Evolutionary conservation across 306 rosid genomes (phyloP).

Genomic region (Delonix regia): DNA sequence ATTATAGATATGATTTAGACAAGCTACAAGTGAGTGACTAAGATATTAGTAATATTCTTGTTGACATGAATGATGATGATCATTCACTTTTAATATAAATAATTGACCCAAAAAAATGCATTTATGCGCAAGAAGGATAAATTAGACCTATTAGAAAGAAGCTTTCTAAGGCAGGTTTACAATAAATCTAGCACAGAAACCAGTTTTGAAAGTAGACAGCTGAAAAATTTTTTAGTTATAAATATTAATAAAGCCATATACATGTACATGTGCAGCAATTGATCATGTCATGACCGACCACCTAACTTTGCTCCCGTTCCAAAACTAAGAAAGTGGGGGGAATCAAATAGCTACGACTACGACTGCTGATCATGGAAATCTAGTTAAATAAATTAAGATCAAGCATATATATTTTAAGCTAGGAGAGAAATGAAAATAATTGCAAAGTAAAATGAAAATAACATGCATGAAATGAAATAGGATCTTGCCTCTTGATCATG

Average conservation of each 20-base stretch:
- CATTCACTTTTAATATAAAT: background rate
- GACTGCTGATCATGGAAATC: background rate
- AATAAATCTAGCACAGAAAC: background rate
- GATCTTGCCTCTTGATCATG: conserved; percentile 56
- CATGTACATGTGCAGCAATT: background rate
- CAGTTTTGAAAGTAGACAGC: background rate
- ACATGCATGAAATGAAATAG: background rate
- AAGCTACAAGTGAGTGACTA: background rate
- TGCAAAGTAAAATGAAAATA: background rate
- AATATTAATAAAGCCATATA: background rate
- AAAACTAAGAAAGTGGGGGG: background rate
- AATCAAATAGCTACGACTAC: background rate
- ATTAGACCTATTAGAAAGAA: background rate
- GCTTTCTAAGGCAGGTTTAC: too few relatives aligned
- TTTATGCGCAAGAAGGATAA: background rate
- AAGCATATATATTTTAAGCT: background rate
- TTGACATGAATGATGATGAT: background rate
- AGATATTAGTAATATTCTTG: background rate
- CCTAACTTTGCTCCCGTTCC: conserved; percentile 4
- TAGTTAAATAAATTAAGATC: background rate
- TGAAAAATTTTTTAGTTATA: too few relatives aligned
- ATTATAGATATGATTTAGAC: background rate
- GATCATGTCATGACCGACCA: conserved; percentile 6
- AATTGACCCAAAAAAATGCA: background rate
- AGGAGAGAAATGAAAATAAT: background rate